Evolutionary conservation across 495 filamentous ascomycete species (phyloP).

Genomic region (Tuber aestivum): DNA sequence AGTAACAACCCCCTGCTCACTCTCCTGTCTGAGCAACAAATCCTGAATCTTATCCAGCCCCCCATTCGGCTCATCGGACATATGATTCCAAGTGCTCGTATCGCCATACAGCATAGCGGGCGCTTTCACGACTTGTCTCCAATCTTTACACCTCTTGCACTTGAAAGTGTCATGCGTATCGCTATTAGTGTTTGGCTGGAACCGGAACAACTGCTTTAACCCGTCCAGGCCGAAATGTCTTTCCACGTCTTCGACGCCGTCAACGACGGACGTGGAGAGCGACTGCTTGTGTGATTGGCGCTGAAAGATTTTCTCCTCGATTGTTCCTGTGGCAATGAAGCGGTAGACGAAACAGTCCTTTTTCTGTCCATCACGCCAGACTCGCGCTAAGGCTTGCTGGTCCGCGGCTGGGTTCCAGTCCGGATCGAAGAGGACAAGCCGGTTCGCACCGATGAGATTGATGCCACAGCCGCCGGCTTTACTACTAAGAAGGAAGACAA

Average conservation of each 20-base stretch:
- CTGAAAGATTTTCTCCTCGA: constrained; percentile 99
- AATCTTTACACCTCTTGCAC: constrained; percentile 90
- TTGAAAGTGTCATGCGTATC: constrained; percentile 99
- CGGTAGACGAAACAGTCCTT: constrained; percentile 99
- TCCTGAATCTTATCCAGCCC: constrained; percentile 80
- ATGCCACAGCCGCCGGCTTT: constrained; percentile 96
- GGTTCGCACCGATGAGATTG: constrained; percentile 95
- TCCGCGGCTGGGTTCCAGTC: constrained; percentile 99
- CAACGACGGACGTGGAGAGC: constrained; percentile 93
- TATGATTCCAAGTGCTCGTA: constrained; percentile 98
- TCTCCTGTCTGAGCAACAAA: constrained; percentile 82
- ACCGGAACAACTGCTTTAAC: constrained; percentile 88
- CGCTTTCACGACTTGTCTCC: constrained; percentile 78
- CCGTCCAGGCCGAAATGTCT: constrained; percentile 88
- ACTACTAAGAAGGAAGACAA: constrained; percentile 89
- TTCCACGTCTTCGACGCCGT: constrained; percentile 93
- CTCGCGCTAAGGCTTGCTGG: constrained; percentile 92
- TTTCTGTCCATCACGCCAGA: constrained; percentile 98
- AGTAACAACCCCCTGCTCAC: constrained; percentile 68
- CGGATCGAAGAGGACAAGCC: constrained; percentile 93
- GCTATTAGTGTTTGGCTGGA: constrained; percentile 70
- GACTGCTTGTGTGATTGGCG: constrained; percentile 97
- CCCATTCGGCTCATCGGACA: constrained; percentile 66
- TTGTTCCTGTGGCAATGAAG: constrained; percentile 95
- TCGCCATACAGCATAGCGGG: constrained; percentile 95